Evolutionary conservation across 345 rosid genomes (phyloP), one percentile per base, ranked within the genome.

Genomic region (Citrus inodora): DNA sequence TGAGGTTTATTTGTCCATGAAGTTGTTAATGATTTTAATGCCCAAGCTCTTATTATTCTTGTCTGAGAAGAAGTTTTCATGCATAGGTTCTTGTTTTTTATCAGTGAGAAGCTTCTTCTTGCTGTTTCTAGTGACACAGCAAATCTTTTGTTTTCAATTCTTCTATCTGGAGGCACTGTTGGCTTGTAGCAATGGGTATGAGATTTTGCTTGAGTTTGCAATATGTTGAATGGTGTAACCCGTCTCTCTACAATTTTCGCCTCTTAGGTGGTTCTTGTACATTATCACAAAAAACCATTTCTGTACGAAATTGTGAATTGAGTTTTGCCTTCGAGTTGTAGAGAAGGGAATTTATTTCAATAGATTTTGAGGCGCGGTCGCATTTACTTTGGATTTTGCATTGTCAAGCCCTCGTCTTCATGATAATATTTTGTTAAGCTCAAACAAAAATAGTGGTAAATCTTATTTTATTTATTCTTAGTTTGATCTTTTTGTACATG

Each of bases 231-330:
- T 67, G 70, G 58, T 60, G 63, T 61, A 71, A 51, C 38, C 42
- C 77, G 75, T 59, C 61, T 83, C 64, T 59, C 40, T 58, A n/a
- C 35, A 71, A 56, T 2, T 58, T 80, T 80, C 81, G 63, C 69
- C 27, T 40, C 30, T 76, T 80, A 59, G 87, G 83, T 78, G 78
- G 67, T 83, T 80, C 78, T 59, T 91, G 95, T 91, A 90, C 86
- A 91, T 87, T 87, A 86, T 78, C 72, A 74, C 22, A 70, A 69
- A 73, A 71, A 55, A 42, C 42, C n/a, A 79, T 70, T 65, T 83
- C 66, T 86, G 83, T 80, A 83, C 17, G 83, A 78, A 86, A 82
- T 74, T 85, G 86, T 80, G 83, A 82, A 77, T 77, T 77, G 82
- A 81, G 79, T 86, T 81, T 87, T 86, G 79, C 75, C 75, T 75